Evolutionary conservation across 2,329 filamentous ascomycete genomes (phyloP).

Genomic region (Diaporthe australafricana): DNA sequence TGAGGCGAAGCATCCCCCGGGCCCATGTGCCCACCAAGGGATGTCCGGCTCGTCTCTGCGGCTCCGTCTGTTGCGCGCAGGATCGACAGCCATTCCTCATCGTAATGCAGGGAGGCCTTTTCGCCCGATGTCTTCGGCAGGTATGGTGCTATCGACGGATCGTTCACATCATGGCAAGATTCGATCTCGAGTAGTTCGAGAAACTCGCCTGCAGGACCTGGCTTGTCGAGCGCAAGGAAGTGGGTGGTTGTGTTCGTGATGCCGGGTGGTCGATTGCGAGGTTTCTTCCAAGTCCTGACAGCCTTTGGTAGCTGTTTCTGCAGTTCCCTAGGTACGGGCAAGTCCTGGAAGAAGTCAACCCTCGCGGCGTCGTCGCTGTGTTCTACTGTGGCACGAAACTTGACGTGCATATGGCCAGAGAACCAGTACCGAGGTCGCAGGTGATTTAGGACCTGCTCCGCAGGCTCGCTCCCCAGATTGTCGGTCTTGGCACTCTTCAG

Average conservation of each 20-base stretch:
- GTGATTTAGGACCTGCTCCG: constrained; percentile 6
- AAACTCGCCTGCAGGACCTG: neutral
- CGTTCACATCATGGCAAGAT: neutral
- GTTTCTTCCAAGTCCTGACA: constrained; percentile 1
- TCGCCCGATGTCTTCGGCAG: neutral
- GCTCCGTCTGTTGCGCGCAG: neutral
- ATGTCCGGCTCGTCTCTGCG: neutral
- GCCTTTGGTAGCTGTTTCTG: constrained; percentile 6
- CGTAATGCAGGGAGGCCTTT: neutral
- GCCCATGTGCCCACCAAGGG: neutral
- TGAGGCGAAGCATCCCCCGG: neutral
- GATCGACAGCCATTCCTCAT: constrained; percentile 15
- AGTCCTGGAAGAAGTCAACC: neutral
- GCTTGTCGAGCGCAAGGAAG: constrained; percentile 11
- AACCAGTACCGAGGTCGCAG: constrained; percentile 11
- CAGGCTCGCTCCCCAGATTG: constrained; percentile 8
- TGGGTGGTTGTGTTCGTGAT: constrained; percentile 13
- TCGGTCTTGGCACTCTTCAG: constrained; percentile 1
- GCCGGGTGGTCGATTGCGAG: neutral
- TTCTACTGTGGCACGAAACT: neutral
- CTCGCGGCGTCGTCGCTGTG: neutral
- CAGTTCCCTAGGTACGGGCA: neutral
- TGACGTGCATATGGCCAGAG: constrained; percentile 14
- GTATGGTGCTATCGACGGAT: neutral
- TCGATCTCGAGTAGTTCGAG: constrained; percentile 14